Percentiles rank a stretch among this genome's conserved stretches.
Conservation (phyloP, 2,329 filamentous ascomycete species). For the Thielaviopsis punctulata region DNA sequence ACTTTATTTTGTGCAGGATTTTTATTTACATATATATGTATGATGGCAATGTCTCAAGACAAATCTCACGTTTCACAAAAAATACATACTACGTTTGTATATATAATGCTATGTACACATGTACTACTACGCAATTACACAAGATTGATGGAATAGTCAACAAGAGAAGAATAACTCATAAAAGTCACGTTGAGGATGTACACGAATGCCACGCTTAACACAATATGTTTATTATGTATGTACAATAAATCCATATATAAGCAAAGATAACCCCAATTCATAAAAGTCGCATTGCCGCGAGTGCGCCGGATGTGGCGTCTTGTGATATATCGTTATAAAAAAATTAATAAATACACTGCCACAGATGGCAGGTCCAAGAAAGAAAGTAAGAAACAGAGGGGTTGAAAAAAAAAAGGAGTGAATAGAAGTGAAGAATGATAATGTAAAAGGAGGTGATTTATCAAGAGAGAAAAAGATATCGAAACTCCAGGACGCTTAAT, state of each 20-base stretch:
- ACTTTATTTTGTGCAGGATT: no score
- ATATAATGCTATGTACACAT: no score
- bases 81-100: background rate
- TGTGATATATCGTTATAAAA: conserved; percentile 5
- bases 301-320: background rate
- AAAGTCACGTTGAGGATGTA: background rate
- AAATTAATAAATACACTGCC: background rate
- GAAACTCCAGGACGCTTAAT: background rate
- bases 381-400: background rate
- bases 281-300: background rate
- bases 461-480: background rate
- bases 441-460: background rate
- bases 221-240: background rate
- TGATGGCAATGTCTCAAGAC: background rate
- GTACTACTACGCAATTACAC: no score
- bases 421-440: background rate
- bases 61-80: background rate
- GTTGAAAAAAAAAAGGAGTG: background rate
- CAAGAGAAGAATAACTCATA: background rate
- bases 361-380: background rate
- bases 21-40: background rate
- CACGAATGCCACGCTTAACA: background rate
- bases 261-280: background rate
- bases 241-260: background rate
- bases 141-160: no score